phyloP scores from a whole-genome alignment of 768 basidiomycete genomes.

The Rhizopogon salebrosus region DNA sequence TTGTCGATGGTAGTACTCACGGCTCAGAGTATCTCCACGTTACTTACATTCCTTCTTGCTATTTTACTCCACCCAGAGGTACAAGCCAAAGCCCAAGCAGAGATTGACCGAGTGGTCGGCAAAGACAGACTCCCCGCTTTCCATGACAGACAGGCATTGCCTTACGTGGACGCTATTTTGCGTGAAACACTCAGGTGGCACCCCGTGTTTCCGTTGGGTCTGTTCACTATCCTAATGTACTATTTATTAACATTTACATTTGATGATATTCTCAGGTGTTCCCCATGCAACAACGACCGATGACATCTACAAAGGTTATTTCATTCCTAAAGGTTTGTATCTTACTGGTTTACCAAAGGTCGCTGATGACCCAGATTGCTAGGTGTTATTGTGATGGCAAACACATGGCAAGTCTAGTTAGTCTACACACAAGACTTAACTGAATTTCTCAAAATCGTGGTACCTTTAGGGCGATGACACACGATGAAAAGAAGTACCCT shows the following conservation, averaged over 20 bases:
- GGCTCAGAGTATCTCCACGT: slow-evolving; percentile 1
- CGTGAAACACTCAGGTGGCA: slow-evolving; percentile 7
- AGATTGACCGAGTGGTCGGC: slow-evolving; percentile 15
- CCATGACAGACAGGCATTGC: slow-evolving; percentile 6
- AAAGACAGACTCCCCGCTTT: slow-evolving; percentile 8
- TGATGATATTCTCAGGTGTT: slow-evolving; percentile 2
- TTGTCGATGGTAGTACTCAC: not conserved
- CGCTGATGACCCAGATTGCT: not conserved
- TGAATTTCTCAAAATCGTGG: not conserved
- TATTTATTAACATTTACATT: slow-evolving; percentile 5
- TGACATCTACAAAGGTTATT: slow-evolving; percentile 19
- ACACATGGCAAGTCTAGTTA: too few relatives aligned
- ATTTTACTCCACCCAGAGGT: slow-evolving; percentile 13
- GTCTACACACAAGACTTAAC: too few relatives aligned
- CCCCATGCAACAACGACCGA: slow-evolving; percentile 3
- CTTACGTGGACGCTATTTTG: slow-evolving; percentile 12
- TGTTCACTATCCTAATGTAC: slow-evolving; percentile 9
- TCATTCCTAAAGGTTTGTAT: slow-evolving; percentile 30
- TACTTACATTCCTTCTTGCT: slow-evolving; percentile 13
- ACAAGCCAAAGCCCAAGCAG: slow-evolving; percentile 11
- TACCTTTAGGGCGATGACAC: slow-evolving; percentile 25
- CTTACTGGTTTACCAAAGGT: too few relatives aligned
- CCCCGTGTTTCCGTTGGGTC: slow-evolving; percentile 3
- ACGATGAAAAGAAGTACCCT: slow-evolving; percentile 26
- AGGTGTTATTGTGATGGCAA: too few relatives aligned